Base-by-base conservation (phyloP, 768 basidiomycete genomes). In the Fomitopsis pulvina region DNA sequence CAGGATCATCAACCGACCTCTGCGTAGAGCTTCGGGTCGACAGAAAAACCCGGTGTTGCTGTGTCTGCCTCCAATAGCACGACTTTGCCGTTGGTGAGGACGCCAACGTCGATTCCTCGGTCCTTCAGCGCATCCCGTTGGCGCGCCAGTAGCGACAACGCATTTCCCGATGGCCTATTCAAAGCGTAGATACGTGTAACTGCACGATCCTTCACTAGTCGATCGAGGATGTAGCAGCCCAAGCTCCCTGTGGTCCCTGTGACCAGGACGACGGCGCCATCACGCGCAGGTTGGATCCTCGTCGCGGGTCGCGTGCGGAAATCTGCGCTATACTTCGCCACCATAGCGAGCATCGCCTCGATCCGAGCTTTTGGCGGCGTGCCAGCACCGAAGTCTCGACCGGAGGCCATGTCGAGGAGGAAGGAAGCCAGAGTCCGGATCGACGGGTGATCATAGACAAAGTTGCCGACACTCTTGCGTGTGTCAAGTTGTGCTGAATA, bases 241-340 rank as follows among this genome's bases (percentile, higher is more conserved):
- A 70, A 41, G 6, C 62, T 51, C 7, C 68, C 68, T 0, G 68
- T 67, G 0, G 66, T 66, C 7, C 68, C 68, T 4, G 66, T 70
- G n/a, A 68, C 26, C 11, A 68, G 51, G 9, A 68, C 56, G 3
- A 57, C 56, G 4, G 63, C 57, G n/a, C 47, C 56, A 11, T 47
- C 41, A 14, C n/a, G 12, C 22, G 12, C 4, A 4, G 22, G 39
- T 28, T 47, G 47, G 1, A 14, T 46, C 22, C 32, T 39, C 4
- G 50, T 25, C 12, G n/a, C 32, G 26, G 30, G 12, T 12, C 20
- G 45, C 2, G 24, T 7, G 3, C 30, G 45, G 32, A 46, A 21
- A 11, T 37, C 54, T 48, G 4, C 41, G 56, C 21, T 64, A 54
- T 78, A 72, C 56, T 71, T 74, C 10, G 63, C 65, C 32, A 76